Conservation (phyloP, 495 filamentous ascomycete species). For the Daldinia decipiens region DNA sequence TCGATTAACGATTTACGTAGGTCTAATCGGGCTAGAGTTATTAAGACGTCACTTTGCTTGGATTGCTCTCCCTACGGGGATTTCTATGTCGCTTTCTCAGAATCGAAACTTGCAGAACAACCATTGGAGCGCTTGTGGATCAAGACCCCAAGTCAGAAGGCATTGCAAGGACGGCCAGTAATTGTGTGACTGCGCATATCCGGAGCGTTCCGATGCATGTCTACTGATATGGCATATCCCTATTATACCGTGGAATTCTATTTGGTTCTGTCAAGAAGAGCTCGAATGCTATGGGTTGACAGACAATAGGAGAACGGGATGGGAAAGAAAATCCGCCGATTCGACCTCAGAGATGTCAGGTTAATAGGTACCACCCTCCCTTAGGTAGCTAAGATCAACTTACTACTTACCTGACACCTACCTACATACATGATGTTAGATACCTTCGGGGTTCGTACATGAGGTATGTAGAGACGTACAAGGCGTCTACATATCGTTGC, state of each 20-base stretch:
- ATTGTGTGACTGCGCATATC: conserved; percentile 27
- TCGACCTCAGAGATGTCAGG: not conserved
- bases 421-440: not conserved
- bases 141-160: conserved; percentile 7
- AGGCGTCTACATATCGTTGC: not conserved
- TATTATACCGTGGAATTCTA: conserved; percentile 5
- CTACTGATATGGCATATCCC: conserved; percentile 21
- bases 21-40: conserved; percentile 2
- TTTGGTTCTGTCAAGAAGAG: conserved; percentile 7
- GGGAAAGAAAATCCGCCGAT: not conserved
- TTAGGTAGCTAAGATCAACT: conserved; percentile 10
- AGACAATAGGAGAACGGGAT: not conserved
- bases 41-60: conserved; percentile 6
- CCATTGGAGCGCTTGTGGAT: conserved; percentile 33
- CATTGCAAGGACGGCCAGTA: conserved; percentile 10
- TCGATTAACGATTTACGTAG: conserved; percentile 8
- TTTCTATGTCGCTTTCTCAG: conserved; percentile 1
- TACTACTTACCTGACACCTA: not conserved
- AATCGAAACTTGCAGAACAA: not conserved
- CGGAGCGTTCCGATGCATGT: conserved; percentile 32
- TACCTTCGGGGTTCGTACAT: not conserved
- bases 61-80: conserved; percentile 2
- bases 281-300: not conserved
- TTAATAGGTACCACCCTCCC: not conserved
- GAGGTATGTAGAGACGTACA: not conserved